A percentile compares a stretch with the other conserved stretches of the same genome.
Conservation (phyloP, 345 rosid species). For the Diplotaxis tenuifolia region DNA sequence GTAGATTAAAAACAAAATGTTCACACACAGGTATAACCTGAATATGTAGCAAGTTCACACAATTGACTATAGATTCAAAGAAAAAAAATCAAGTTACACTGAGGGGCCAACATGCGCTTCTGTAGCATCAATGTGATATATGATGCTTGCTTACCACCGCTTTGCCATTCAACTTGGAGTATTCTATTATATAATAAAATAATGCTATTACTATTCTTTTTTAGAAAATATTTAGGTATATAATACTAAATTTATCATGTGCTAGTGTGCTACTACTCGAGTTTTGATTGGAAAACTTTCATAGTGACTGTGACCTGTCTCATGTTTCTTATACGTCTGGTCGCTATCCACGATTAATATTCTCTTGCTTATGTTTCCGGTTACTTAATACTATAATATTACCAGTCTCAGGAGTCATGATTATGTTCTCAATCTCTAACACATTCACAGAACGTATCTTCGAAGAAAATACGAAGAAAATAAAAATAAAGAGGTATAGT, state of each 20-base stretch:
- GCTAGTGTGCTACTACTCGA: constrained; percentile 17
- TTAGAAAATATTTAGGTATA: background rate
- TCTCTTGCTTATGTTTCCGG: constrained; percentile 30
- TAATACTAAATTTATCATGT: constrained; percentile 4
- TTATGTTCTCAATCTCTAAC: constrained; percentile 19
- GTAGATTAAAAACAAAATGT: too few species aligned
- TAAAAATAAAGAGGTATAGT: background rate
- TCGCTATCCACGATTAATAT: constrained; percentile 27
- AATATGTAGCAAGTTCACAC: background rate
- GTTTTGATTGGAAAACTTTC: constrained; percentile 19
- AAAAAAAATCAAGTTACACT: background rate
- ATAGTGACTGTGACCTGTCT: constrained; percentile 26
- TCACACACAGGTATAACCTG: background rate
- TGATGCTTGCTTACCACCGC: background rate
- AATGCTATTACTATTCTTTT: background rate
- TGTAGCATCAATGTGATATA: background rate
- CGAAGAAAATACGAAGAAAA: background rate
- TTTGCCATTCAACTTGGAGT: background rate
- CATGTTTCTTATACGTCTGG: constrained; percentile 31
- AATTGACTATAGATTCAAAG: background rate
- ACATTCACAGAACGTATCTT: constrained; percentile 28
- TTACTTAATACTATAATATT: constrained; percentile 23
- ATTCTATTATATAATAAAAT: background rate
- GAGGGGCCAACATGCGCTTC: background rate
- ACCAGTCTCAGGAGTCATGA: constrained; percentile 19